Evolutionary conservation across 2,329 filamentous ascomycete genomes (phyloP).

Genomic region (Daldinia sp.): DNA sequence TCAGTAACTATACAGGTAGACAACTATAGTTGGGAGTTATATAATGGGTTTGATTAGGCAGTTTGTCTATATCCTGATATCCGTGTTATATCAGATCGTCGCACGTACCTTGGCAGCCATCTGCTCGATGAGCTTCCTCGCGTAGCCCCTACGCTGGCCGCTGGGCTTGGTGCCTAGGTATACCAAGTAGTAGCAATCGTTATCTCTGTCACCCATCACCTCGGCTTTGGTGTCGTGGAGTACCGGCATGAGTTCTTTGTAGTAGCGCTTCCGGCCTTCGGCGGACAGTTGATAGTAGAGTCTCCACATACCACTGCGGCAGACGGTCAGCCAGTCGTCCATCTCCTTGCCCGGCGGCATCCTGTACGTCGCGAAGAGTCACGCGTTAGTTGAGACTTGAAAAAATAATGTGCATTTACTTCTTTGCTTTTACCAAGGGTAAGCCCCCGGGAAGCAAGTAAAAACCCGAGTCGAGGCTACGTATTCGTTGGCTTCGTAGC

Average conservation of each 20-base stretch:
- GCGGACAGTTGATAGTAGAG: constrained; percentile 78
- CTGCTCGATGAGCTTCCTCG: constrained; percentile 75
- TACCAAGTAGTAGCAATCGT: constrained; percentile 82
- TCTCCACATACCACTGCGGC: constrained; percentile 83
- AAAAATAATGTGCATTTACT: constrained; percentile 11
- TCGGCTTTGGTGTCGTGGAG: constrained; percentile 78
- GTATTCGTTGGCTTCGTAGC: constrained; percentile 20
- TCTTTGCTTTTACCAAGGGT: constrained; percentile 26
- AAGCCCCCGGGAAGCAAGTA: constrained; percentile 31
- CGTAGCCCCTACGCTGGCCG: constrained; percentile 79
- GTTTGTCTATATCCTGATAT: neutral
- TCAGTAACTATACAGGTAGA: constrained; percentile 23
- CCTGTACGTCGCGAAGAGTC: constrained; percentile 59
- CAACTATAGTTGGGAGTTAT: neutral
- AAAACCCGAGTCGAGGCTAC: constrained; percentile 35
- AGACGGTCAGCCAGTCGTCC: constrained; percentile 77
- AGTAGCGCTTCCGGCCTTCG: constrained; percentile 81
- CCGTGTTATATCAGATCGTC: neutral
- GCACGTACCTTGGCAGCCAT: constrained; percentile 71
- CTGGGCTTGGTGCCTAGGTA: constrained; percentile 82
- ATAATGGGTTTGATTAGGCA: neutral
- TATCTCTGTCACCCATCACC: constrained; percentile 74
- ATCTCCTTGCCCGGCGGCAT: constrained; percentile 80
- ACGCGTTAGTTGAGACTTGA: constrained; percentile 28
- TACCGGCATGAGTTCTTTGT: constrained; percentile 79